A percentile compares a stretch with the other conserved stretches of the same genome.
Conservation (phyloP, 2,329 filamentous ascomycete genomes). For the Colletotrichum limetticola region DNA sequence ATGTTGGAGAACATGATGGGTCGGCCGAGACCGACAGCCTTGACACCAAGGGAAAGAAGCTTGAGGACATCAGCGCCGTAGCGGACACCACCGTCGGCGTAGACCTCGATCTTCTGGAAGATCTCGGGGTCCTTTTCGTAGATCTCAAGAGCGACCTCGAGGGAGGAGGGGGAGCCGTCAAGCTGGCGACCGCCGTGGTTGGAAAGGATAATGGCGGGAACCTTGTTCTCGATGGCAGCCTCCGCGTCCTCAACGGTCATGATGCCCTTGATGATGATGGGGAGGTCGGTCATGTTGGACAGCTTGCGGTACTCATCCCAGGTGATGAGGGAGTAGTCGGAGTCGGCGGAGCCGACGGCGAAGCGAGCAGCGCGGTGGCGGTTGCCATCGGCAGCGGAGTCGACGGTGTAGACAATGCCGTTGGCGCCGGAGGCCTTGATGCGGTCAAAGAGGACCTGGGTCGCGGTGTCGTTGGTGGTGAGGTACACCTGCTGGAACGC, state of each 20-base stretch:
- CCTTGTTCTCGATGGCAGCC: constrained; percentile 46
- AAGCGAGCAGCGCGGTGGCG: constrained; percentile 53
- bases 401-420: constrained; percentile 52
- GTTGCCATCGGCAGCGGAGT: constrained; percentile 51
- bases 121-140: constrained; percentile 49
- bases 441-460: constrained; percentile 43
- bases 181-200: constrained; percentile 57
- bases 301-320: constrained; percentile 52
- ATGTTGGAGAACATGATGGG: constrained; percentile 65
- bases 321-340: constrained; percentile 32
- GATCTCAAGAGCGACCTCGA: constrained; percentile 53
- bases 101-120: constrained; percentile 51
- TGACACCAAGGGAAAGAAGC: constrained; percentile 55
- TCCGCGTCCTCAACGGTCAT: constrained; percentile 48
- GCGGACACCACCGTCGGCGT: constrained; percentile 55
- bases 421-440: constrained; percentile 47
- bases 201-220: constrained; percentile 50
- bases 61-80: constrained; percentile 56
- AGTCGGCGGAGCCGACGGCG: constrained; percentile 48
- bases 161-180: constrained; percentile 49
- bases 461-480: constrained; percentile 46
- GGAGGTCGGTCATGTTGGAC: constrained; percentile 48
- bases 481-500: constrained; percentile 51
- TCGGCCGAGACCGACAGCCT: constrained; percentile 58
- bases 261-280: constrained; percentile 54